Conservation (phyloP, 306 rosid genomes). For the Quercus variabilis region DNA sequence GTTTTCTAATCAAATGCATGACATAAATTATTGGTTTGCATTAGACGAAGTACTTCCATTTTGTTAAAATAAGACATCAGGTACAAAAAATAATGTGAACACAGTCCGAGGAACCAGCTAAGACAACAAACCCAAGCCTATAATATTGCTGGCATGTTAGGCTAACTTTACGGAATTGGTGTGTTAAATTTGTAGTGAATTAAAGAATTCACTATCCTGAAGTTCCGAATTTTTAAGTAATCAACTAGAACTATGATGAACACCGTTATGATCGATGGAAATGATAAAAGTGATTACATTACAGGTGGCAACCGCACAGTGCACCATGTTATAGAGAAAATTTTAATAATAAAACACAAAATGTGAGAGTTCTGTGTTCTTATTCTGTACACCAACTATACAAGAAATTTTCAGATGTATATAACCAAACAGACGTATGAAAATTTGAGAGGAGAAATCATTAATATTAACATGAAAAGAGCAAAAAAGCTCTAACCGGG, state of each 20-base stretch:
- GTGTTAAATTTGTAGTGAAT: not conserved
- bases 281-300: not conserved
- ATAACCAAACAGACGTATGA: not conserved
- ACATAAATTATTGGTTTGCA: not conserved
- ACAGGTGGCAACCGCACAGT: not conserved
- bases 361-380: not conserved
- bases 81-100: too few species aligned
- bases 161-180: not conserved
- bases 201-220: too few species aligned
- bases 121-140: not conserved
- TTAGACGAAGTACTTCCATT: not conserved
- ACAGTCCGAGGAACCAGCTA: not conserved
- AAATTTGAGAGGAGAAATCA: not conserved
- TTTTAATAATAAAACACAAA: not conserved
- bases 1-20: not conserved
- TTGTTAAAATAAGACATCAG: not conserved
- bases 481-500: not conserved
- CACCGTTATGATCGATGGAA: too few species aligned
- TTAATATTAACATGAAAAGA: not conserved
- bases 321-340: not conserved
- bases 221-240: too few species aligned
- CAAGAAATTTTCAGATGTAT: not conserved
- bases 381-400: slow-evolving; percentile 6
- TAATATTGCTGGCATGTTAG: not conserved
- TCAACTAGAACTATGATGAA: too few species aligned